Evolutionary conservation across 2,329 filamentous ascomycete species (phyloP), one percentile per base, ranked within the genome.

Genomic region (Apiospora aurea): DNA sequence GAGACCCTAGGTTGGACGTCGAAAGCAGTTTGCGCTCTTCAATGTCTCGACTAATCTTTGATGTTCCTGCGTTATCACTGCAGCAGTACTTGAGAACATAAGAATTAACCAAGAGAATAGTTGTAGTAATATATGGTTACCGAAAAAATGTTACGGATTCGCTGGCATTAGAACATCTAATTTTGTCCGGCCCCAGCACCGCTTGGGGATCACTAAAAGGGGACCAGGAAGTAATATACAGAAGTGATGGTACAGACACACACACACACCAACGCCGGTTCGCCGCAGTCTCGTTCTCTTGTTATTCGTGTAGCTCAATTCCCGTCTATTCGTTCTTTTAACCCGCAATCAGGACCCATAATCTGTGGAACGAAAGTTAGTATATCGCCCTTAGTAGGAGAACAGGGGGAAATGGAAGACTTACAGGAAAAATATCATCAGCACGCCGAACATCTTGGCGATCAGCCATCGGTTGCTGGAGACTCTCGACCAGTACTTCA

Each of bases 401-500:
- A 14, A n/a, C 14, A 70, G 21, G 69, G 69, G 67, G 10, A 67
- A 51, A 70, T 44, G 38, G 11, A 3, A 14, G 16, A 84, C 86
- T 84, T 73, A 89, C 85, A 94, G 84, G 85, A 93, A 94, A 89
- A 96, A 97, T 81, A 97, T 95, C 95, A 98, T 98, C 77, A 98
- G 83, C 69, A 98, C 94, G 73, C 96, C 91, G 82, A 93, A 93
- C 91, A 93, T 93, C 85, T 92, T 93, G 13, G 93, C 93, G 71
- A 98, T 92, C 75, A 99, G 85, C 96, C 96, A 98, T 75, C 96
- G 89, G 85, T 99, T 99, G 74, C 95, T 94, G 71, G 94, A 96
- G 41, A 98, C 95, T 53, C 95, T 89, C 41, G 91, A 93, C 96
- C 96, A 99, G 83, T 98, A 99, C 82, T 98, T 98, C 84, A 99